Evolutionary conservation across 2,329 filamentous ascomycete species (phyloP), one percentile per base, ranked within the genome.

Genomic region (Phyllosticta paracitricarpa): DNA sequence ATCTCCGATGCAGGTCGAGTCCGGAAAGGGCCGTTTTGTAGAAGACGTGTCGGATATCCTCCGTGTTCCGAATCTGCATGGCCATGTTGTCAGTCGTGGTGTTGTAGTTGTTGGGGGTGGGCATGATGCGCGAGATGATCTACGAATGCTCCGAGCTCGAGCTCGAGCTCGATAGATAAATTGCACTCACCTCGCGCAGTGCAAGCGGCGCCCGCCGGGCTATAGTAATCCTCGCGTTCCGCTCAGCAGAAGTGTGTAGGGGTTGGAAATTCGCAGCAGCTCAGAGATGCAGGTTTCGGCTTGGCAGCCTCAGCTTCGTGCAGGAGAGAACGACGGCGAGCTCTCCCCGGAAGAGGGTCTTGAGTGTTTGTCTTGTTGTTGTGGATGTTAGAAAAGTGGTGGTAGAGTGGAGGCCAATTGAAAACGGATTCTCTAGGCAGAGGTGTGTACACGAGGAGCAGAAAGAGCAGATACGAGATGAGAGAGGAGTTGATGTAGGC

Each of bases 161-260:
- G 26, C 57, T 28, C 35, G 51, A 59, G 26, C 51, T 30, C 48
- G 48, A 30, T 25, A 24, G 19, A 26, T 54, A 22, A 54, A 52
- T 54, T 35, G 28, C 57, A 53, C 54, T 68, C 78, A 68, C 75
- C 91, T 88, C 87, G 86, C 87, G 86, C 87, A 90, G 85, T 82
- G 85, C 86, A 88, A 89, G 86, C 86, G 85, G 86, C 84, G 73
- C 82, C 83, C 84, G 87, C 87, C 87, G 87, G 88, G 87, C 86
- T 61, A 61, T 54, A 40, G 53, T 14, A n/a, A 14, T 22, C 51
- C 53, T 25, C 24, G 12, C 17, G 58, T 35, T 28, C 25, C n/a
- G 26, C 58, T 61, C 58, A 61, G 58, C 22, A 52, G 48, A 40
- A 40, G 35, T 14, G 54, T 14, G 14, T 22, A 22, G 19, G 30